Evolutionary conservation across 1,139 yeast genomes (phyloP).

Genomic region (Kodamaea anthophila): DNA sequence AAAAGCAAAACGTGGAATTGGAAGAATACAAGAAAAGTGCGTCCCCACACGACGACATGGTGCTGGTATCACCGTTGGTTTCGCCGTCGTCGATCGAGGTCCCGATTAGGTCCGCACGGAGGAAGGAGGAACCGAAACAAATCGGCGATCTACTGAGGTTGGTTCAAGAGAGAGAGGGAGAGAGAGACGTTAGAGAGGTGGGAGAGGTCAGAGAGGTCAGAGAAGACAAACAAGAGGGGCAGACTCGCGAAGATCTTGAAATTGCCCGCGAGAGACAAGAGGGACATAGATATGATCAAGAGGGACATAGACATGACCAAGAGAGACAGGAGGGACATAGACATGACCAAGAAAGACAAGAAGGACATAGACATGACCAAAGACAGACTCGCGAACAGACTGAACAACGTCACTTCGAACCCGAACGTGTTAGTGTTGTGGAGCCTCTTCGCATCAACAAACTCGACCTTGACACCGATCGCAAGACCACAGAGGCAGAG

Average conservation of each 20-base stretch:
- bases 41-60: conserved; percentile 1
- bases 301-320: neutral
- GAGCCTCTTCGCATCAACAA: too few relatives aligned
- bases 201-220: too few relatives aligned
- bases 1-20: conserved; percentile 7
- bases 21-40: conserved; percentile 10
- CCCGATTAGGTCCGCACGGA: conserved; percentile 17
- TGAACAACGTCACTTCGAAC: neutral
- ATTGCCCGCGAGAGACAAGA: neutral
- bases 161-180: neutral
- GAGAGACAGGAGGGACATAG: too few relatives aligned
- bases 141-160: neutral
- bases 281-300: neutral
- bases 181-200: neutral
- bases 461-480: too few relatives aligned
- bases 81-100: conserved; percentile 9
- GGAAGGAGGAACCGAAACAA: conserved; percentile 9
- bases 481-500: neutral
- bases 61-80: conserved; percentile 3
- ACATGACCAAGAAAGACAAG: too few relatives aligned
- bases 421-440: neutral
- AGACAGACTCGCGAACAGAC: neutral
- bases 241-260: neutral
- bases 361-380: too few relatives aligned
- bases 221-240: too few relatives aligned